phyloP scores from a whole-genome alignment of 139 green algal species.

The Coccomyxa sp. region DNA sequence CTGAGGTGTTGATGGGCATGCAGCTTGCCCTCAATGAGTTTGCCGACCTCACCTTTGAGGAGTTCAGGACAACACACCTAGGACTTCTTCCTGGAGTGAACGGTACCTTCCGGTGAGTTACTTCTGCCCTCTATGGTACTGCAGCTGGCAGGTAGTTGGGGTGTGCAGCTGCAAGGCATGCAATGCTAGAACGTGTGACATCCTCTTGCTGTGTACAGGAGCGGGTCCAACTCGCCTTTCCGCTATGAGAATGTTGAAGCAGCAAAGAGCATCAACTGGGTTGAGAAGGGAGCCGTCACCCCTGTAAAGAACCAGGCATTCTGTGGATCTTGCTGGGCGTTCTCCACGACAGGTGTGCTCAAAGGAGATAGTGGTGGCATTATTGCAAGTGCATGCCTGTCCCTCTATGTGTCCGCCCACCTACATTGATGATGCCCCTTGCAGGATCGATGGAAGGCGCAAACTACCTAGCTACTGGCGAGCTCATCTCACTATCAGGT shows the following conservation, averaged over 20 bases:
- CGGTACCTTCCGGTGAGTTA: constrained; percentile 10
- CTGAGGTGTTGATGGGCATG: no score
- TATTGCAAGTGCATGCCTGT: neutral
- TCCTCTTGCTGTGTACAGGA: no score
- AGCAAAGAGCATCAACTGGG: constrained; percentile 73
- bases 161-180: neutral
- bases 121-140: neutral
- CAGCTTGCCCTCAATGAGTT: constrained; percentile 82
- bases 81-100: constrained; percentile 31
- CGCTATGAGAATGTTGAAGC: constrained; percentile 38
- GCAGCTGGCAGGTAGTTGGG: neutral
- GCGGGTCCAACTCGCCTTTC: constrained; percentile 24
- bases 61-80: constrained; percentile 61
- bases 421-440: no score
- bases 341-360: constrained; percentile 70
- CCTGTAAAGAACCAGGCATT: constrained; percentile 91
- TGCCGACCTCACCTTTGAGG: constrained; percentile 81
- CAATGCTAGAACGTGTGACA: neutral
- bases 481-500: constrained; percentile 75
- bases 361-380: neutral
- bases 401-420: constrained; percentile 28
- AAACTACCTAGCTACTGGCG: constrained; percentile 72
- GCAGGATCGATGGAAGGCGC: constrained; percentile 82
- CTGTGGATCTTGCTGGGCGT: constrained; percentile 80
- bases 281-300: constrained; percentile 72